These are phyloP conservation scores for Umbelopsis isabellina DNA, from an alignment of 192 early-diverging fungal genomes.

Conservation along the genomic window DNA sequence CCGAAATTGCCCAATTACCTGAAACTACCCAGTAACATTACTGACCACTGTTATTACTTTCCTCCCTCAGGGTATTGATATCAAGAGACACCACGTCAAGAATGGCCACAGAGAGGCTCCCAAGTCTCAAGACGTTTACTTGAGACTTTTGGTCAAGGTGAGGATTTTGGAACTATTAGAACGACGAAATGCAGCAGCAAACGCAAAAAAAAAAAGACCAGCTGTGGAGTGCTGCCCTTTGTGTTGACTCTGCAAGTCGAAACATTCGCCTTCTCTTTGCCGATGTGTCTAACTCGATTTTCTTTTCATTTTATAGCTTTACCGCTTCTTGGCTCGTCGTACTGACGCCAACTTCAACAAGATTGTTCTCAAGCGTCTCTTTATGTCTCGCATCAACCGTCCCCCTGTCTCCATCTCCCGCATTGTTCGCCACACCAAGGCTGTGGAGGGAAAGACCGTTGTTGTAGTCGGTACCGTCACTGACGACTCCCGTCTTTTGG, in stretches of 20 bases:
- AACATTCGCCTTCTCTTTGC: background rate
- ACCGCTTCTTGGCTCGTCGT: conserved; percentile 98
- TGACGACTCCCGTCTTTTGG: conserved; percentile 92
- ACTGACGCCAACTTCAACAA: conserved; percentile 99
- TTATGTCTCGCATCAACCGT: conserved; percentile 98
- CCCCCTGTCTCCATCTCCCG: conserved; percentile 95
- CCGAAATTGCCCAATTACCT: background rate
- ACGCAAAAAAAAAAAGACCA: no score
- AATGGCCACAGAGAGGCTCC: conserved; percentile 87
- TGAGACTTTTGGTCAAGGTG: conserved; percentile 97
- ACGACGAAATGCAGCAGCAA: background rate
- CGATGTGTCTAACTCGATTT: background rate
- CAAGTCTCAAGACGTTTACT: conserved; percentile 96
- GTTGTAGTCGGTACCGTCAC: conserved; percentile 97
- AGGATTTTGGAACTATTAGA: background rate
- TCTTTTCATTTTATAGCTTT: conserved; percentile 64
- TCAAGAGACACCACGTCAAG: conserved; percentile 98
- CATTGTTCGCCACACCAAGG: conserved; percentile 78
- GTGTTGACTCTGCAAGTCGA: background rate
- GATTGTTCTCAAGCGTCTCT: conserved; percentile 97
- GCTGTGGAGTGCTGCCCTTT: no score
- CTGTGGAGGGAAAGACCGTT: conserved; percentile 83
- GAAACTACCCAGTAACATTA: background rate
- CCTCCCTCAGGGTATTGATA: conserved; percentile 90
- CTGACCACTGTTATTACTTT: conserved; percentile 2